Conservation (phyloP, 2,329 filamentous ascomycete species). For the Eutypella sp. region DNA sequence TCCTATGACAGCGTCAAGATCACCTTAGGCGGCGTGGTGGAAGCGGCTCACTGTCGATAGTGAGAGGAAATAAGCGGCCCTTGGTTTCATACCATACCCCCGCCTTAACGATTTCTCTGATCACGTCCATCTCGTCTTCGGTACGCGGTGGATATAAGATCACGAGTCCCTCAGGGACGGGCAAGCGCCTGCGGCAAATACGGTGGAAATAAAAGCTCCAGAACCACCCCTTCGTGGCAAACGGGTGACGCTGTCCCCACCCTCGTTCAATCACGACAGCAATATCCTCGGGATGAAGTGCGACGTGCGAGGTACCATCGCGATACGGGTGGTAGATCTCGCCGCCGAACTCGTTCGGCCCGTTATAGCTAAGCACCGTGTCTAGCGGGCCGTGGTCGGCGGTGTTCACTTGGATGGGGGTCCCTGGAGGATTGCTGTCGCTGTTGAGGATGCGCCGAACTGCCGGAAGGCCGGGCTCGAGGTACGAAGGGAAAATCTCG, state of each 20-base stretch:
- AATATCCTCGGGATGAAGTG: conserved; percentile 52
- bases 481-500: conserved; percentile 1
- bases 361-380: not conserved
- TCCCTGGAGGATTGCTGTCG: conserved; percentile 1
- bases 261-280: conserved; percentile 47
- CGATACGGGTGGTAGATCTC: conserved; percentile 9
- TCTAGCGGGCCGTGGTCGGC: not conserved
- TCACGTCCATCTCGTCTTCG: conserved; percentile 1
- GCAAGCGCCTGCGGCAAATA: not conserved
- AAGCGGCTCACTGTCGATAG: conserved; percentile 6
- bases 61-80: conserved; percentile 2
- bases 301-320: conserved; percentile 52
- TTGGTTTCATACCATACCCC: conserved; percentile 6
- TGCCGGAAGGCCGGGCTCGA: conserved; percentile 4
- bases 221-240: not conserved
- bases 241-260: conserved; percentile 52
- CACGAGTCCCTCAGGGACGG: conserved; percentile 6
- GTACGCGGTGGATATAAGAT: conserved; percentile 8
- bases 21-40: not conserved
- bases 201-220: conserved; percentile 3
- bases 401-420: not conserved
- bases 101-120: conserved; percentile 3
- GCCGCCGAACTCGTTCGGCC: conserved; percentile 5
- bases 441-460: not conserved
- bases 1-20: too few relatives aligned